Conservation (phyloP, 2,329 filamentous ascomycete species). For the Cordyceps farinosa region DNA sequence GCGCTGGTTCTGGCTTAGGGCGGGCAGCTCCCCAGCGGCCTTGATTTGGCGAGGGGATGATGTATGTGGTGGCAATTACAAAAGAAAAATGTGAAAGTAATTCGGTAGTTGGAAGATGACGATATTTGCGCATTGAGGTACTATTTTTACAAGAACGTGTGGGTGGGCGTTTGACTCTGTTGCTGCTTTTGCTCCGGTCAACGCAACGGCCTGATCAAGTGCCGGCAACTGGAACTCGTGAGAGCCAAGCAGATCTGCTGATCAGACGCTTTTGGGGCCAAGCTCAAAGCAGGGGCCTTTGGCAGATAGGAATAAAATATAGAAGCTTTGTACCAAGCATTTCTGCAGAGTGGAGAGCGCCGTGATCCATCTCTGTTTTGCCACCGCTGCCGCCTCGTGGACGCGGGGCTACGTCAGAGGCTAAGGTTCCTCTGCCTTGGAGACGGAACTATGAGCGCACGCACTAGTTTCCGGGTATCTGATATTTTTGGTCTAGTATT, state of each 20-base stretch:
- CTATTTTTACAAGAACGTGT: too few species aligned
- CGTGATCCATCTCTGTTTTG: too few species aligned
- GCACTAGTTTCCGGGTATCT: too few species aligned
- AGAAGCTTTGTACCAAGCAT: not conserved
- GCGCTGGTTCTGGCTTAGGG: slow-evolving; percentile 5
- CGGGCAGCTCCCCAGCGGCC: not conserved
- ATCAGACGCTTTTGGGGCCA: not conserved
- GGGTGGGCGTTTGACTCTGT: too few species aligned
- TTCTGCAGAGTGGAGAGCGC: too few species aligned
- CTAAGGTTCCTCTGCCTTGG: too few species aligned
- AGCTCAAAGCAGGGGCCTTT: not conserved
- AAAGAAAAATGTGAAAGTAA: not conserved
- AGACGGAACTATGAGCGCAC: too few species aligned
- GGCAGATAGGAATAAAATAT: not conserved
- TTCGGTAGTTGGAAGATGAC: not conserved
- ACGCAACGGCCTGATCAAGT: not conserved
- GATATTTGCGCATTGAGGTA: not conserved
- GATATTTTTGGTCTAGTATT: too few species aligned
- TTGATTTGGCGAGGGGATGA: not conserved
- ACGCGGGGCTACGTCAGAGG: too few species aligned
- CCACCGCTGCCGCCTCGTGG: too few species aligned
- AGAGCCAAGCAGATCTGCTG: not conserved
- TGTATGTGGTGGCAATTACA: slow-evolving; percentile 7
- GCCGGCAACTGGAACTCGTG: not conserved
- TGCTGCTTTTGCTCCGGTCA: too few species aligned